Conservation (phyloP, 257 asterid genomes). For the Vinca minor region DNA sequence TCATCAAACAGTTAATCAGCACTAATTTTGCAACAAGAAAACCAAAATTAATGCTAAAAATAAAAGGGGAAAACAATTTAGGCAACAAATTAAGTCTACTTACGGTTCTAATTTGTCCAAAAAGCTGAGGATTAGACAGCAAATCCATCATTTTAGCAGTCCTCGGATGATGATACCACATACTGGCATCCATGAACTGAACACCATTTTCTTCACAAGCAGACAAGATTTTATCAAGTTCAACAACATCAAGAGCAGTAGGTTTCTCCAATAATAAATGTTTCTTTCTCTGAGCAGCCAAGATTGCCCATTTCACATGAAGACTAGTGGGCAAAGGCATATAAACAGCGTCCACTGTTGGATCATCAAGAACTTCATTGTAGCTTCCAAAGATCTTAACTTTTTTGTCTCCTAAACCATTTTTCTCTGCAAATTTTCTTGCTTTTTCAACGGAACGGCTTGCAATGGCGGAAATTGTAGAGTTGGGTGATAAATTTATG, state of each 20-base stretch:
- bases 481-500: slow-evolving; percentile 41
- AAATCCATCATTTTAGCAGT: slow-evolving; percentile 55
- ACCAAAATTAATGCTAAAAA: background rate
- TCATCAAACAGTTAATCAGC: background rate
- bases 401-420: slow-evolving; percentile 32
- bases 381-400: slow-evolving; percentile 56
- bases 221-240: slow-evolving; percentile 45
- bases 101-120: slow-evolving; percentile 55
- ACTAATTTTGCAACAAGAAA: background rate
- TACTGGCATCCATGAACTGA: slow-evolving; percentile 85
- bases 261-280: slow-evolving; percentile 78
- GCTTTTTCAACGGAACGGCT: slow-evolving; percentile 68
- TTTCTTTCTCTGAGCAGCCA: slow-evolving; percentile 58
- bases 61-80: background rate
- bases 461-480: slow-evolving; percentile 52
- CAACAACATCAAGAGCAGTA: slow-evolving; percentile 46
- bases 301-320: slow-evolving; percentile 61
- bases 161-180: slow-evolving; percentile 94
- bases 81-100: slow-evolving; percentile 6
- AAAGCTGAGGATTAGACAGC: slow-evolving; percentile 29
- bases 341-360: slow-evolving; percentile 62
- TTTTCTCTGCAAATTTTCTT: slow-evolving; percentile 36
- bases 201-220: slow-evolving; percentile 49
- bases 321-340: slow-evolving; percentile 74
- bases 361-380: slow-evolving; percentile 55